These are phyloP conservation scores for Starmerella khaoyaiensis DNA, from an alignment of 805 yeast genomes.

Conservation along the genomic window DNA sequence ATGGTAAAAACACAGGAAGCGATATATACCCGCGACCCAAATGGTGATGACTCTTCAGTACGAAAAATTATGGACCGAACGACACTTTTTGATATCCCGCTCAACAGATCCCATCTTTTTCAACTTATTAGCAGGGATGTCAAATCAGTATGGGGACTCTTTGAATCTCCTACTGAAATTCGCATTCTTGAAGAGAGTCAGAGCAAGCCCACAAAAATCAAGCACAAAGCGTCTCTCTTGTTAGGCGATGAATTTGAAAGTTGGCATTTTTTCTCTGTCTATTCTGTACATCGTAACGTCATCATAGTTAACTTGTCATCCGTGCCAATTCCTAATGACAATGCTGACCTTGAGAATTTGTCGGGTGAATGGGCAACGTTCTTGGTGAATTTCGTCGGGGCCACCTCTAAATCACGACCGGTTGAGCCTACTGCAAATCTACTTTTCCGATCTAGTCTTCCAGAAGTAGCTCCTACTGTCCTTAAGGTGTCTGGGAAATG, in stretches of 20 bases:
- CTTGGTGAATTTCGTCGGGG: conserved; percentile 12
- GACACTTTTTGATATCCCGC: neutral
- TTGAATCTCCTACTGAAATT: conserved; percentile 9
- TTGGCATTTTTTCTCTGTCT: conserved; percentile 7
- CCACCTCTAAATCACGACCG: conserved; percentile 10
- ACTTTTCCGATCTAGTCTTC: conserved; percentile 5
- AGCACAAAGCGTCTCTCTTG: conserved; percentile 6
- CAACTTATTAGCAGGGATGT: conserved; percentile 8
- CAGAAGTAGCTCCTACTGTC: conserved; percentile 8
- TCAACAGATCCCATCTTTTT: conserved; percentile 12
- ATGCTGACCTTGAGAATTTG: conserved; percentile 1
- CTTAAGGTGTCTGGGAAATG: conserved; percentile 6
- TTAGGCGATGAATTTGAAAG: conserved; percentile 2
- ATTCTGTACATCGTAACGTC: conserved; percentile 6
- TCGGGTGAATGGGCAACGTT: conserved; percentile 13
- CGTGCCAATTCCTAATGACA: neutral
- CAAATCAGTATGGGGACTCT: conserved; percentile 13
- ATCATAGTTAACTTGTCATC: conserved; percentile 6
- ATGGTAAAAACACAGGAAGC: conserved; percentile 16
- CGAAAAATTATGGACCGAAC: conserved; percentile 10
- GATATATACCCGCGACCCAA: conserved; percentile 17
- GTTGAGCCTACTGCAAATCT: conserved; percentile 7
- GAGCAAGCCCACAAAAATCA: conserved; percentile 2
- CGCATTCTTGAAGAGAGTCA: conserved; percentile 17
- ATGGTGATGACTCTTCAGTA: conserved; percentile 14